A percentile compares a stretch with the other conserved stretches of the same genome.
Conservation (phyloP, 108 stramenopile genomes). For the Cyclotella choctawhatcheeana region DNA sequence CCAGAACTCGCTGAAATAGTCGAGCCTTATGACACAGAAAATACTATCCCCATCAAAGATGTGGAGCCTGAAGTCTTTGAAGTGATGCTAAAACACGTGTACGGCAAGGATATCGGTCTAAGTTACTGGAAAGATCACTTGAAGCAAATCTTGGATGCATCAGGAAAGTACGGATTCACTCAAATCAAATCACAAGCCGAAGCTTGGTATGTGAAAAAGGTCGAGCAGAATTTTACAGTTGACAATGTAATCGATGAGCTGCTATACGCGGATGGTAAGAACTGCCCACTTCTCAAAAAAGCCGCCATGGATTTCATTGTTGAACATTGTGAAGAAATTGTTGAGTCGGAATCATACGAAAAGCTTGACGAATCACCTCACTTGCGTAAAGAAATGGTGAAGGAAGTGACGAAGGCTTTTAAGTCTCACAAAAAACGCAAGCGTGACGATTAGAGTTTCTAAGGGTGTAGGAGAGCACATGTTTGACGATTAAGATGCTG, state of each 20-base stretch:
- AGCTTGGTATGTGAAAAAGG: background rate
- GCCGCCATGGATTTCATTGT: slow-evolving; percentile 21
- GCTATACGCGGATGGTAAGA: too few relatives aligned
- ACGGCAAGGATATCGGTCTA: slow-evolving; percentile 9
- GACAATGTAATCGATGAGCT: slow-evolving; percentile 3
- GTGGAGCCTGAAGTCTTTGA: slow-evolving; percentile 16
- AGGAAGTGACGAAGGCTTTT: too few relatives aligned
- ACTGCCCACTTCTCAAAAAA: slow-evolving; percentile 22
- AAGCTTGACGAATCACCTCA: background rate
- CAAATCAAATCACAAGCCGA: slow-evolving; percentile 19
- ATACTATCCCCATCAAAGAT: slow-evolving; percentile 15
- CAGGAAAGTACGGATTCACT: slow-evolving; percentile 13
- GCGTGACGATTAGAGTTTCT: too few relatives aligned
- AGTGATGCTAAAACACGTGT: slow-evolving; percentile 11
- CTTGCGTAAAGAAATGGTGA: background rate
- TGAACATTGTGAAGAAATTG: slow-evolving; percentile 1
- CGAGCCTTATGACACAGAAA: too few relatives aligned
- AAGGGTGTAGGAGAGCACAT: too few relatives aligned
- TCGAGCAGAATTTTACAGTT: slow-evolving; percentile 4
- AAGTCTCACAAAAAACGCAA: too few relatives aligned
- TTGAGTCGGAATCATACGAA: background rate
- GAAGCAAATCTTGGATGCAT: slow-evolving; percentile 16
- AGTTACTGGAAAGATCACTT: slow-evolving; percentile 5
- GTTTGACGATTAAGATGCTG: too few relatives aligned
- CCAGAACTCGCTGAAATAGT: too few relatives aligned